Percentiles rank a stretch among this genome's conserved stretches.
These are phyloP conservation scores for Ogataea chonburiensis DNA, from an alignment of 805 yeast species.

Conservation along the genomic window DNA sequence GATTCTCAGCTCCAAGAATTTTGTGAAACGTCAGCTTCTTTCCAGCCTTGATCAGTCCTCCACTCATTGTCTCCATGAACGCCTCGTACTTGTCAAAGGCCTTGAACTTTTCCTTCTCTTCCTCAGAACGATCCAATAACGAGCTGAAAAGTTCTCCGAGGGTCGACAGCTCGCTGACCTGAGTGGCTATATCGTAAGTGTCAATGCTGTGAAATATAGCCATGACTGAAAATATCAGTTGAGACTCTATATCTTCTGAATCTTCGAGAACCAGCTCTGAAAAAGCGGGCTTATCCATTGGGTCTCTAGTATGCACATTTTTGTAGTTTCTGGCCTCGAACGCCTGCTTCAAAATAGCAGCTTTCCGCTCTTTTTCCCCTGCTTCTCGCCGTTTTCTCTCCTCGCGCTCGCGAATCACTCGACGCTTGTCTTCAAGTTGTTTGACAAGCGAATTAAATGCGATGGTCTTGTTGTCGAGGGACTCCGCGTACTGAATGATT, in stretches of 20 bases:
- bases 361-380: slow-evolving; percentile 41
- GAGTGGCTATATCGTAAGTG: slow-evolving; percentile 80
- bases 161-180: slow-evolving; percentile 69
- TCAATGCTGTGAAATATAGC: slow-evolving; percentile 78
- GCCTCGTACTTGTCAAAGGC: slow-evolving; percentile 60
- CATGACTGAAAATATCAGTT: slow-evolving; percentile 77
- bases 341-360: slow-evolving; percentile 54
- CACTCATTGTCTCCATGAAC: slow-evolving; percentile 76
- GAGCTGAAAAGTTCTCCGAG: slow-evolving; percentile 60
- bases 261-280: slow-evolving; percentile 61
- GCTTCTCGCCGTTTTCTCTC: slow-evolving; percentile 35
- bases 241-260: slow-evolving; percentile 67
- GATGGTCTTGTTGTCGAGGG: slow-evolving; percentile 56
- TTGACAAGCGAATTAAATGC: slow-evolving; percentile 49
- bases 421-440: slow-evolving; percentile 37
- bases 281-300: slow-evolving; percentile 55
- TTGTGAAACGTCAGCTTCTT: slow-evolving; percentile 66
- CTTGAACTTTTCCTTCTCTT: slow-evolving; percentile 1
- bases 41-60: slow-evolving; percentile 85
- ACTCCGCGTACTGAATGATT: slow-evolving; percentile 62
- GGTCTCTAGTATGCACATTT: slow-evolving; percentile 47
- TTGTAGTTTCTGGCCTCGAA: slow-evolving; percentile 56
- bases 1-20: slow-evolving; percentile 58
- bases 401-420: slow-evolving; percentile 26
- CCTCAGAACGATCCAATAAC: slow-evolving; percentile 61